These are phyloP conservation scores for Ceratocystis variospora DNA, from an alignment of 2,329 filamentous ascomycete species.

Conservation along the genomic window DNA sequence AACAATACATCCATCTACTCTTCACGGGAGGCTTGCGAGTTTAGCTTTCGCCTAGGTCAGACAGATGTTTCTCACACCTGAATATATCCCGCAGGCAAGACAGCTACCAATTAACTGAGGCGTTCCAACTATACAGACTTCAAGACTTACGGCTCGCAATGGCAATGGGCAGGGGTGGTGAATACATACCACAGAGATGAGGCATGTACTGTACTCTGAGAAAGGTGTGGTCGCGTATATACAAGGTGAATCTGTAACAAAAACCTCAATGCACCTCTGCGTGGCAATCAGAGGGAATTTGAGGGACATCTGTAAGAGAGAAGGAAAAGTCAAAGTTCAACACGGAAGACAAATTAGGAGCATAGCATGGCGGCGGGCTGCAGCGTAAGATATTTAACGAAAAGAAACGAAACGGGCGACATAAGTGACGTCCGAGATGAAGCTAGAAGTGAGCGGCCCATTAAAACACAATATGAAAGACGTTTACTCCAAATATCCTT, in stretches of 20 bases:
- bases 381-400: slow-evolving; percentile 8
- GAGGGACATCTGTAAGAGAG: not conserved
- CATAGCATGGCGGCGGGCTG: not conserved
- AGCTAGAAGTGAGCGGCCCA: slow-evolving; percentile 1
- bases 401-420: not conserved
- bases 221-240: not conserved
- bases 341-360: not conserved
- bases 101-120: no score
- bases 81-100: no score
- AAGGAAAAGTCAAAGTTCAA: slow-evolving; percentile 8
- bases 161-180: not conserved
- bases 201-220: not conserved
- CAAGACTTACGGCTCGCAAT: not conserved
- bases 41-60: no score
- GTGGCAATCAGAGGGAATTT: not conserved
- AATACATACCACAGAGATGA: not conserved
- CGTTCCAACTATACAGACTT: not conserved
- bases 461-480: slow-evolving; percentile 4
- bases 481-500: not conserved
- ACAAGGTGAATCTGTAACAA: not conserved
- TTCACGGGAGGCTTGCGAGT: no score
- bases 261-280: not conserved
- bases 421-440: not conserved
- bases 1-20: no score
- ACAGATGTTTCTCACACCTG: no score